These are phyloP conservation scores for Eucalyptus curtisii DNA, from an alignment of 345 rosid species.

Conservation along the genomic window DNA sequence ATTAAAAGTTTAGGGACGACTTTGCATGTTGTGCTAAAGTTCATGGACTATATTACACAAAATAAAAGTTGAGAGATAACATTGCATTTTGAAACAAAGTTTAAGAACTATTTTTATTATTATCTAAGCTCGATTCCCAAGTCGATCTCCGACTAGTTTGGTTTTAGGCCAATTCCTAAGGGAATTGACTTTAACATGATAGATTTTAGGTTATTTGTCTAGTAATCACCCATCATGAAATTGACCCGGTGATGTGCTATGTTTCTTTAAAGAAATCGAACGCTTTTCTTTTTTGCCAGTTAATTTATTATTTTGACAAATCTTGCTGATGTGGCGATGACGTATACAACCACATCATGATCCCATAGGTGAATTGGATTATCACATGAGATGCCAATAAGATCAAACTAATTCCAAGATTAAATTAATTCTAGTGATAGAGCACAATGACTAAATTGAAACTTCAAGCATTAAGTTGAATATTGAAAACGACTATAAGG, in stretches of 20 bases:
- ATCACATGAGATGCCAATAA: background rate
- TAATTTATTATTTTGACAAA: no score
- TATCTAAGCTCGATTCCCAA: background rate
- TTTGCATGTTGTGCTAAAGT: background rate
- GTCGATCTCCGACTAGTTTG: background rate
- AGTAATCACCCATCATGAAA: background rate
- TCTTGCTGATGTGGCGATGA: no score
- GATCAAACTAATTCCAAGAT: background rate
- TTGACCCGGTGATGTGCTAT: no score
- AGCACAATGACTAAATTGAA: background rate
- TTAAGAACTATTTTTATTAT: background rate
- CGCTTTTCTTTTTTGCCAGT: no score
- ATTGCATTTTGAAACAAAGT: background rate
- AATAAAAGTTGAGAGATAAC: background rate
- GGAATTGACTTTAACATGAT: background rate
- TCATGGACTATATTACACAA: rapidly evolving
- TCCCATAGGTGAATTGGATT: background rate
- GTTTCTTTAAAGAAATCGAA: no score
- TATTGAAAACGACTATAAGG: background rate
- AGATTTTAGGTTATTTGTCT: background rate
- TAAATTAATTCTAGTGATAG: background rate
- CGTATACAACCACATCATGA: background rate
- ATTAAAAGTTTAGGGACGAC: rapidly evolving
- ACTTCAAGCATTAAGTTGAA: background rate
- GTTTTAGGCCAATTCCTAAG: background rate